phyloP scores from a whole-genome alignment of 2,329 filamentous ascomycete genomes.

The Cytospora chrysosperma region DNA sequence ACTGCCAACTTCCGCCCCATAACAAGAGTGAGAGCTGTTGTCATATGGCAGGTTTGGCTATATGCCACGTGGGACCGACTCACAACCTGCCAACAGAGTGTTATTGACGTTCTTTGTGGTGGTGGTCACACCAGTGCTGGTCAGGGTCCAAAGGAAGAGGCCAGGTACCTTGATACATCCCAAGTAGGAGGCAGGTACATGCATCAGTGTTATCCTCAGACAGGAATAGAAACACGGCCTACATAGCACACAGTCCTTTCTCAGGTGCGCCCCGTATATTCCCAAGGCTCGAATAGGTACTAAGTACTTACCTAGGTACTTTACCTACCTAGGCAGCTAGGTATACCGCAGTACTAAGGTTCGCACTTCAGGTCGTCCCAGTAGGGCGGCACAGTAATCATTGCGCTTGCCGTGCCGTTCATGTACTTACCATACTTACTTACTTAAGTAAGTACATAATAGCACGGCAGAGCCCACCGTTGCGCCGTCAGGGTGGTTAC shows the following conservation, averaged over 20 bases:
- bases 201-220: background rate
- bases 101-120: background rate
- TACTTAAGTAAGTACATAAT: too few species aligned
- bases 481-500: background rate
- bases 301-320: too few species aligned
- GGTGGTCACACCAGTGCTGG: background rate
- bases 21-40: background rate
- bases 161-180: background rate
- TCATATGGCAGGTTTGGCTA: background rate
- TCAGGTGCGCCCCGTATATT: background rate
- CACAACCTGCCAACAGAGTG: background rate
- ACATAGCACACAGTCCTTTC: too few species aligned
- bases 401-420: background rate
- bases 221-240: constrained; percentile 11
- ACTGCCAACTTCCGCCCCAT: background rate
- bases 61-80: background rate
- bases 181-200: background rate
- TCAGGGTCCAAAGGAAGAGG: background rate
- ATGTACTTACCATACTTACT: too few species aligned
- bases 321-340: too few species aligned
- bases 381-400: background rate
- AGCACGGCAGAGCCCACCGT: background rate
- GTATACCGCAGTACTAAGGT: too few species aligned
- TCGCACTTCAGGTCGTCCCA: background rate
- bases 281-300: too few species aligned